Conservation (phyloP, 2,329 filamentous ascomycete genomes). For the Clathrospora elynae region DNA sequence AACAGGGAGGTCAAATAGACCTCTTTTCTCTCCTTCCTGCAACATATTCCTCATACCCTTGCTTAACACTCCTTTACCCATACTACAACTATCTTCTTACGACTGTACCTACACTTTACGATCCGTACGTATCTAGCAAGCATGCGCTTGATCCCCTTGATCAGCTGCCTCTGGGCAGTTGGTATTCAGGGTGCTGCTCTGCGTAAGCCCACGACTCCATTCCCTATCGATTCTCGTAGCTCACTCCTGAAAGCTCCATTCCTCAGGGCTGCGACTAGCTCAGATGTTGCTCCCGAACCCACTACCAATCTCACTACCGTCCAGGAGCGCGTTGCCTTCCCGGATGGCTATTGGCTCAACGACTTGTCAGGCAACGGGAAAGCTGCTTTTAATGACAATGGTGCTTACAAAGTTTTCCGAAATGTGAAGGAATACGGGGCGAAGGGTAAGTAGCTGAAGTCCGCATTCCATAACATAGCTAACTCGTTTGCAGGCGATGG, state of each 20-base stretch:
- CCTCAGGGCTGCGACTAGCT: slow-evolving; percentile 4
- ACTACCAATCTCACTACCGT: slow-evolving; percentile 6
- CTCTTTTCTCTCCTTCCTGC: slow-evolving; percentile 3
- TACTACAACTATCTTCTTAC: slow-evolving; percentile 3
- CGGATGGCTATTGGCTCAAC: slow-evolving; percentile 50
- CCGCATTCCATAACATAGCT: slow-evolving; percentile 4
- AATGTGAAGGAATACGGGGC: slow-evolving; percentile 55
- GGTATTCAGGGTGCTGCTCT: slow-evolving; percentile 29
- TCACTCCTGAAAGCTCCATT: slow-evolving; percentile 19
- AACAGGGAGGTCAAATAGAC: slow-evolving; percentile 16
- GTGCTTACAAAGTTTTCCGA: slow-evolving; percentile 51
- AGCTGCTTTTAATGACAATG: slow-evolving; percentile 47
- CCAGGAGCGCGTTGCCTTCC: slow-evolving; percentile 7
- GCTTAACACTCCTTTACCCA: slow-evolving; percentile 13
- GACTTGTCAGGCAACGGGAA: slow-evolving; percentile 52
- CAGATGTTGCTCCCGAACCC: slow-evolving; percentile 3
- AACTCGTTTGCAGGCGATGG: slow-evolving; percentile 40
- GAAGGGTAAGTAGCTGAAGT: slow-evolving; percentile 35
- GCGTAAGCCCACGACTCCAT: slow-evolving; percentile 12
- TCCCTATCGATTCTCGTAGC: neutral
- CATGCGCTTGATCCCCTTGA: slow-evolving; percentile 34
- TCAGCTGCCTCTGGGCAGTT: slow-evolving; percentile 40
- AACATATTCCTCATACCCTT: slow-evolving; percentile 9
- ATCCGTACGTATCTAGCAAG: slow-evolving; percentile 7
- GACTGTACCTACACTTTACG: slow-evolving; percentile 5